phyloP scores from a whole-genome alignment of 208 protist genomes.

The Naegleria fowleri region DNA sequence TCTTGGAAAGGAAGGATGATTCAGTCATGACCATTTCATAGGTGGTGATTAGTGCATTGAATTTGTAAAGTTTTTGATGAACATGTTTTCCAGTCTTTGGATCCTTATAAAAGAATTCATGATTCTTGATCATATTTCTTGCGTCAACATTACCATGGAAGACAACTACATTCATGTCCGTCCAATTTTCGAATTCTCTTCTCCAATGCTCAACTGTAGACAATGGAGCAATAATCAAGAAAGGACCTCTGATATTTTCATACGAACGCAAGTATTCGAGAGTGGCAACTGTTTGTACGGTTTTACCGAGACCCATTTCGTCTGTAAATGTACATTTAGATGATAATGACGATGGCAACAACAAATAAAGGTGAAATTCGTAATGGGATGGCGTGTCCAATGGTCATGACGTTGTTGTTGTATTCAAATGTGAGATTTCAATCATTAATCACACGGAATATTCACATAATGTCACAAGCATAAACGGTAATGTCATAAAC shows the following conservation, averaged over 20 bases:
- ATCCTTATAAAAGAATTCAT: slow-evolving; percentile 51
- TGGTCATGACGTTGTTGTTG: too few species aligned
- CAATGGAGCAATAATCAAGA: slow-evolving; percentile 88
- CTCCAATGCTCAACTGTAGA: slow-evolving; percentile 88
- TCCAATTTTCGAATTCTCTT: slow-evolving; percentile 54
- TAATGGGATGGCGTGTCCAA: too few species aligned
- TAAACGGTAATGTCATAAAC: too few species aligned
- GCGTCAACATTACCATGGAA: slow-evolving; percentile 71
- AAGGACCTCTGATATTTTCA: slow-evolving; percentile 70
- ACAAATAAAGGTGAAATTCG: slow-evolving; percentile 19
- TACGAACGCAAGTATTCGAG: slow-evolving; percentile 61
- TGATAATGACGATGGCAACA: background rate
- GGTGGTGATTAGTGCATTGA: slow-evolving; percentile 89
- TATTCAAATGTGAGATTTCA: too few species aligned
- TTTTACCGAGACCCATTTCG: slow-evolving; percentile 97
- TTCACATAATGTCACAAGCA: too few species aligned
- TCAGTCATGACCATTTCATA: slow-evolving; percentile 81
- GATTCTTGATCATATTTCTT: slow-evolving; percentile 51
- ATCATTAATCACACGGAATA: slow-evolving; percentile 55
- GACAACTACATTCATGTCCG: slow-evolving; percentile 72
- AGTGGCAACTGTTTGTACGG: slow-evolving; percentile 85
- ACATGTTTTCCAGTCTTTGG: slow-evolving; percentile 16
- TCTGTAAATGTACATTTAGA: slow-evolving; percentile 56
- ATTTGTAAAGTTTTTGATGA: slow-evolving; percentile 48
- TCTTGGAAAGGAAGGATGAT: slow-evolving; percentile 63